Evolutionary conservation across 2,329 filamentous ascomycete species (phyloP).

Genomic region (Alternaria brassicae): DNA sequence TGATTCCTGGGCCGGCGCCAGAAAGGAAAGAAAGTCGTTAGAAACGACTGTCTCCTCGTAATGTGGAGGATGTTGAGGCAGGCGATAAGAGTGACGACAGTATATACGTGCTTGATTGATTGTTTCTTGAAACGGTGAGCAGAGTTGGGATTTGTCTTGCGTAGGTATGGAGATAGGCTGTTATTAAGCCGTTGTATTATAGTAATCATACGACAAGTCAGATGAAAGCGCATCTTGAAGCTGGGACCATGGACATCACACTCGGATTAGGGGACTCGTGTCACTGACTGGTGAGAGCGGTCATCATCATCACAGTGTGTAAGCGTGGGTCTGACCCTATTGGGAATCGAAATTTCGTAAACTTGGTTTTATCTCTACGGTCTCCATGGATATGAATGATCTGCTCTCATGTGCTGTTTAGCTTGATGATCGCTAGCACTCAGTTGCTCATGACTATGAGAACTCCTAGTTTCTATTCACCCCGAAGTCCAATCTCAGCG

Average conservation of each 20-base stretch:
- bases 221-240: background rate
- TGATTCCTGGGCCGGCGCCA: constrained; percentile 39
- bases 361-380: background rate
- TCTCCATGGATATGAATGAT: background rate
- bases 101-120: constrained; percentile 9
- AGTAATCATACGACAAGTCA: background rate
- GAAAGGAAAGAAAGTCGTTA: constrained; percentile 40
- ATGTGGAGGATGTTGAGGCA: background rate
- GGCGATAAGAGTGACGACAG: constrained; percentile 6
- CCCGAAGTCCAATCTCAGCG: background rate
- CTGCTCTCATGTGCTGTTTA: background rate
- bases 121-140: background rate
- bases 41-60: constrained; percentile 19
- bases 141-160: background rate
- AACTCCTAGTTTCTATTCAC: background rate
- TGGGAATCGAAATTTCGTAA: background rate
- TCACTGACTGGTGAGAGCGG: background rate
- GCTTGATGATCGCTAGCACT: background rate
- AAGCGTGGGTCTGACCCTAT: background rate
- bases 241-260: no score
- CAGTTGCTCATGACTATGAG: background rate
- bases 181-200: constrained; percentile 7
- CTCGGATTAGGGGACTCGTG: background rate
- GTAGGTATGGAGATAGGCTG: background rate
- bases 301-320: background rate